Evolutionary conservation across 805 yeast species (phyloP), one percentile per base, ranked within the genome.

Genomic region (Wickerhamomyces sydowiorum): DNA sequence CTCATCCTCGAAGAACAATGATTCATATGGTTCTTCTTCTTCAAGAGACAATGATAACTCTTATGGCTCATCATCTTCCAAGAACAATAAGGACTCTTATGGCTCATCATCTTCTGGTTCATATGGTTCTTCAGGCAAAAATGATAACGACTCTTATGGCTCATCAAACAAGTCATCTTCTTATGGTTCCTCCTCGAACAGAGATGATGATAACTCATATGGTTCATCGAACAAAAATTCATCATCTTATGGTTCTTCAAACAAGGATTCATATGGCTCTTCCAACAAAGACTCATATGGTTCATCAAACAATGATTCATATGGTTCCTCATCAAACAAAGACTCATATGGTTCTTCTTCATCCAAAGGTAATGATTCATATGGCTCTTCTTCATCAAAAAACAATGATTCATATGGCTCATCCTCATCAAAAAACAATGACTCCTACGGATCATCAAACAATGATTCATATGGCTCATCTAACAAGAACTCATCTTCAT

Each of bases 311-410:
- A 45, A 54, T 38, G 54, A 59, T 45, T 53, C 62, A 12, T 59
- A 57, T 37, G 62, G 62, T 17, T 49, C 50, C 25, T 38, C 27
- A 21, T 30, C 33, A 30, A 18, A 30, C 36, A 45, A 54, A 37
- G 53, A 59, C 46, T 55, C 61, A 14, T 57, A 45, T 44, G 63
- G 62, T 34, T 51, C 53, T 22, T 47, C 48, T 34, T 54, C 63
- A 25, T 50, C 49, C 42, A 37, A 42, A 56, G 37, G 58, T 44
- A 45, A 46, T 43, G 54, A 60, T 49, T 54, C 61, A 10, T 58
- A 45, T 42, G 64, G 62, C 36, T 53, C 52, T 22, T 24, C 27
- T 24, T n/a, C 20, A 7, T 33, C 23, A 36, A 29, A 17, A 19
- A 31, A 43, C 33, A 43, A 43, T 43, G 32, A 47, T 41, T 49